A percentile compares a stretch with the other conserved stretches of the same genome.
These are phyloP conservation scores for Solanum pinnatisectum DNA, from an alignment of 257 asterid species.

Conservation along the genomic window DNA sequence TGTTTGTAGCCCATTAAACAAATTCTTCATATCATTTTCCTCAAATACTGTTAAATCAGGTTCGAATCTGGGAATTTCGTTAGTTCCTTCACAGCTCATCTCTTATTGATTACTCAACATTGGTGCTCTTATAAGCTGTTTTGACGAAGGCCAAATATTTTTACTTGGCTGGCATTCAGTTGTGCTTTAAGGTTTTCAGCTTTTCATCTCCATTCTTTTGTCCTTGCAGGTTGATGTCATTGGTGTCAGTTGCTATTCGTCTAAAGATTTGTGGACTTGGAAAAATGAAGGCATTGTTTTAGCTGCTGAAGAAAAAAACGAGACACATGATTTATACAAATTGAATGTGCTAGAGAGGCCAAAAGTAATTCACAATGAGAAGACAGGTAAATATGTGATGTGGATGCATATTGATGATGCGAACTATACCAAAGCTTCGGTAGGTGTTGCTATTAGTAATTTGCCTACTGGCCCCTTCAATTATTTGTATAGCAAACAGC, in stretches of 20 bases:
- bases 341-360: constrained; percentile 91
- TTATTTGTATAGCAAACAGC: constrained; percentile 69
- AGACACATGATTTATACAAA: constrained; percentile 73
- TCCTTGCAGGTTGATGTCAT: constrained; percentile 77
- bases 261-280: constrained; percentile 92
- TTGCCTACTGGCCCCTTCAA: constrained; percentile 72
- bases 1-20: neutral
- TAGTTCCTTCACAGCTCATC: neutral
- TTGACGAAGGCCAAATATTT: neutral
- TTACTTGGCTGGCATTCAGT: neutral
- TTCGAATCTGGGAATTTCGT: neutral
- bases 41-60: neutral
- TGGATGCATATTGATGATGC: constrained; percentile 95
- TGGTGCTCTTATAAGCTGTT: neutral
- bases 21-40: neutral
- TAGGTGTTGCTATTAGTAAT: constrained; percentile 62
- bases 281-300: constrained; percentile 92
- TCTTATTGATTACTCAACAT: neutral
- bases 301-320: constrained; percentile 55
- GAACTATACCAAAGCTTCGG: constrained; percentile 86
- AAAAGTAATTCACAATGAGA: constrained; percentile 77
- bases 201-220: neutral
- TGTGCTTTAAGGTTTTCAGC: neutral
- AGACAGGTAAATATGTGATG: constrained; percentile 63
- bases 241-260: constrained; percentile 94